These are phyloP conservation scores for Gleditsia sinensis DNA, from an alignment of 306 rosid species.

Conservation along the genomic window DNA sequence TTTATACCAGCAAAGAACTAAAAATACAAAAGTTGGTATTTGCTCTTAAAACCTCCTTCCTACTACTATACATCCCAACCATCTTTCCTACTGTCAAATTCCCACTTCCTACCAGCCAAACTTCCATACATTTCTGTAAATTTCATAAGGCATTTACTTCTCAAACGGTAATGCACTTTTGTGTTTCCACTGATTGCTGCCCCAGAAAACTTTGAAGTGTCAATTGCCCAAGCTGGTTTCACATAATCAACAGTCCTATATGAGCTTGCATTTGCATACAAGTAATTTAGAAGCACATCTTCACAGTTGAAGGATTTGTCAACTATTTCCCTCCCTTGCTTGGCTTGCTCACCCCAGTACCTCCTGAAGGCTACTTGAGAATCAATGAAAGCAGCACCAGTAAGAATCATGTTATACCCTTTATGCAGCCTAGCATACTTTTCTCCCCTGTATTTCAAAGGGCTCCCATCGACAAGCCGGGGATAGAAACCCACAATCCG, in stretches of 20 bases:
- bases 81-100: conserved; percentile 74
- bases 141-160: conserved; percentile 73
- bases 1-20: conserved; percentile 41
- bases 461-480: conserved; percentile 75
- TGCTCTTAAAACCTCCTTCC: conserved; percentile 23
- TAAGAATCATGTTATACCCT: conserved; percentile 96
- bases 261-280: conserved; percentile 90
- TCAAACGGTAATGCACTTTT: conserved; percentile 58
- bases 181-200: conserved; percentile 93
- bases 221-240: conserved; percentile 95
- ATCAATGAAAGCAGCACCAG: conserved; percentile 95
- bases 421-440: conserved; percentile 69
- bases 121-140: conserved; percentile 79
- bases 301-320: conserved; percentile 81
- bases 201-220: conserved; percentile 91
- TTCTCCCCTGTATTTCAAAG: conserved; percentile 74
- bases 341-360: conserved; percentile 81
- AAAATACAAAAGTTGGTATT: conserved; percentile 29
- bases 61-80: conserved; percentile 89
- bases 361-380: conserved; percentile 69
- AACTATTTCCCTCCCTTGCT: conserved; percentile 75
- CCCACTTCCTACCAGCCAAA: conserved; percentile 67
- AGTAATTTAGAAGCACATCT: conserved; percentile 81
- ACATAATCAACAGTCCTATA: conserved; percentile 86
- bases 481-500: conserved; percentile 97